Conservation (phyloP, 2,329 filamentous ascomycete genomes). For the Botrytis pseudocinerea region DNA sequence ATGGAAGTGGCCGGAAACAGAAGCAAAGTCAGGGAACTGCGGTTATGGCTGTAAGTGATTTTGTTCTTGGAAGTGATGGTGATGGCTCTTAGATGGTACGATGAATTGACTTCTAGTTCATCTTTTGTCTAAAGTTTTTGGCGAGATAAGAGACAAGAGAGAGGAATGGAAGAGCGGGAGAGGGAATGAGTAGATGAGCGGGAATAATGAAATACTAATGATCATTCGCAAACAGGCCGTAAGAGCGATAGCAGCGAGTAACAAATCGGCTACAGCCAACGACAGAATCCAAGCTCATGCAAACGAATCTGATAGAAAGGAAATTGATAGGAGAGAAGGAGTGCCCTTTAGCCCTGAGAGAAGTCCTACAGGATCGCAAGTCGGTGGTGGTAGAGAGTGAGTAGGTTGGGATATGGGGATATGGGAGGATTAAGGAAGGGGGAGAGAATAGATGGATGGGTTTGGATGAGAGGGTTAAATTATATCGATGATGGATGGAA, state of each 20-base stretch:
- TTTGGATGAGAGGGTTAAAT: not conserved
- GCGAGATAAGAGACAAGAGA: not conserved
- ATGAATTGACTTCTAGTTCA: too few relatives aligned
- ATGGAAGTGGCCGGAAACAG: not conserved
- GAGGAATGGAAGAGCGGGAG: not conserved
- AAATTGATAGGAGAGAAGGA: not conserved
- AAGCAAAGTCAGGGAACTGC: conserved; percentile 13
- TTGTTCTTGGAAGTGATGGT: not conserved
- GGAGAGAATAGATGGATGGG: not conserved
- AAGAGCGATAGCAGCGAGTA: conserved; percentile 17
- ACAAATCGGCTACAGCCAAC: not conserved
- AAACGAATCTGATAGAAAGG: not conserved
- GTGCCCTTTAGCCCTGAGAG: not conserved
- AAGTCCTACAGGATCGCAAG: not conserved
- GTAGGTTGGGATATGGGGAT: not conserved
- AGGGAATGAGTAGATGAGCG: not conserved
- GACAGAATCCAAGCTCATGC: not conserved
- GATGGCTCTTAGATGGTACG: not conserved
- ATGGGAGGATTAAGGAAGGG: too few relatives aligned
- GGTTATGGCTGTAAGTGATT: conserved; percentile 20
- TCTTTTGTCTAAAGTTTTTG: not conserved
- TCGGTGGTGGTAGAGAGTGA: not conserved
- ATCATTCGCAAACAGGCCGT: not conserved
- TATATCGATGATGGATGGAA: too few relatives aligned
- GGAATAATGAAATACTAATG: not conserved